phyloP scores from a whole-genome alignment of 108 stramenopile genomes.

The Conticribra weissflogii region DNA sequence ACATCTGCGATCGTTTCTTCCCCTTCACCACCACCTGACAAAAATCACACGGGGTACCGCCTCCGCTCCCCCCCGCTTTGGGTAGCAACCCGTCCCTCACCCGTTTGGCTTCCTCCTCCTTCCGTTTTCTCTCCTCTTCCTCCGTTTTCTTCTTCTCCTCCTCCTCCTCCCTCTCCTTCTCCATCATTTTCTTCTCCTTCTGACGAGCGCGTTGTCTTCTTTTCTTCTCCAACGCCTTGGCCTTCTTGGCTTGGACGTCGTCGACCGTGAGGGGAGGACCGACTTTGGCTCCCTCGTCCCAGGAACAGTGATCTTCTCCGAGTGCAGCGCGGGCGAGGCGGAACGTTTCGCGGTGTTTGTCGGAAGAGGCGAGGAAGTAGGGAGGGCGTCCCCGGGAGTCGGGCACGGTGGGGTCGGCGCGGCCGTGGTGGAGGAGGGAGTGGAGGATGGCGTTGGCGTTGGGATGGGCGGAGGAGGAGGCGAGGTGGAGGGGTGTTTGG shows the following conservation, averaged over 20 bases:
- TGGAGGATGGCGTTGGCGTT: slow-evolving; percentile 24
- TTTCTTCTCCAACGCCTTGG: slow-evolving; percentile 87
- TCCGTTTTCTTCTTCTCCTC: slow-evolving; percentile 51
- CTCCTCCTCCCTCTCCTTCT: slow-evolving; percentile 46
- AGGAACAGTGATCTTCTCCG: slow-evolving; percentile 77
- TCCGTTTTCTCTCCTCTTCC: slow-evolving; percentile 32
- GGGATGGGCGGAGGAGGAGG: slow-evolving; percentile 32
- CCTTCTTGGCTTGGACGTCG: slow-evolving; percentile 59
- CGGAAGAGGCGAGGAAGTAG: slow-evolving; percentile 71
- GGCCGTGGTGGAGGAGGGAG: slow-evolving; percentile 63
- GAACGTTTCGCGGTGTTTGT: slow-evolving; percentile 82
- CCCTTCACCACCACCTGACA: slow-evolving; percentile 70
- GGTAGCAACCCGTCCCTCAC: slow-evolving; percentile 49
- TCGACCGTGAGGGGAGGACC: slow-evolving; percentile 68
- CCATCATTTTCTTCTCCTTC: slow-evolving; percentile 76
- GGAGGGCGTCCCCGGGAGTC: slow-evolving; percentile 71
- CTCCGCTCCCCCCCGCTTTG: slow-evolving; percentile 52
- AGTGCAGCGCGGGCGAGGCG: slow-evolving; percentile 70
- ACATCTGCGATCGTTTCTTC: slow-evolving; percentile 70
- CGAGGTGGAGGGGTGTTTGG: slow-evolving; percentile 50
- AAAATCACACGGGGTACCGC: slow-evolving; percentile 84
- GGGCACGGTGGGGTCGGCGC: slow-evolving; percentile 71
- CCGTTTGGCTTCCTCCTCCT: slow-evolving; percentile 54
- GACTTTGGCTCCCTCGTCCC: slow-evolving; percentile 77
- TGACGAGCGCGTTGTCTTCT: slow-evolving; percentile 74